Evolutionary conservation across 1,139 yeast species (phyloP).

Genomic region (Saccharomyces hybrid): DNA sequence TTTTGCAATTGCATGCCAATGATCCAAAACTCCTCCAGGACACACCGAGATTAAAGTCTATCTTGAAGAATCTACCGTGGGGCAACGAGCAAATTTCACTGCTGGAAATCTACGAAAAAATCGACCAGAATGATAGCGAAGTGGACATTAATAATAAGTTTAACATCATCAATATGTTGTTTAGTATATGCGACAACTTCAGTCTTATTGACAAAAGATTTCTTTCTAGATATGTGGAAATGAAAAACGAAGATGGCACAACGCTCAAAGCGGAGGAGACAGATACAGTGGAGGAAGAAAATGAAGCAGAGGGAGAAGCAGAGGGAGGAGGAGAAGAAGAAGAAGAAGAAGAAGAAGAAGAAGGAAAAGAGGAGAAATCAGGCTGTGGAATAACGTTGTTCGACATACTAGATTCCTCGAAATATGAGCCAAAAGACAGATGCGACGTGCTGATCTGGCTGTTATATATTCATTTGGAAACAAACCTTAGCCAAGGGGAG

Average conservation of each 20-base stretch:
- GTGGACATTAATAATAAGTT: slow-evolving; percentile 24
- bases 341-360: neutral
- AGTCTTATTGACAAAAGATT: slow-evolving; percentile 40
- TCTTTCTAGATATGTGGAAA: slow-evolving; percentile 31
- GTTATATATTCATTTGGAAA: slow-evolving; percentile 70
- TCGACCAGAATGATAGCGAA: slow-evolving; percentile 8
- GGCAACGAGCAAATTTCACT: slow-evolving; percentile 46
- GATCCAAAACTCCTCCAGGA: slow-evolving; percentile 79
- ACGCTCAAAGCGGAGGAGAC: neutral
- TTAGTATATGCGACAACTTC: slow-evolving; percentile 61
- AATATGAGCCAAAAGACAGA: slow-evolving; percentile 50
- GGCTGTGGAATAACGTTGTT: slow-evolving; percentile 35
- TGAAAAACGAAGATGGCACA: slow-evolving; percentile 6
- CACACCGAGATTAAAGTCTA: slow-evolving; percentile 86
- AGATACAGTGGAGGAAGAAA: neutral
- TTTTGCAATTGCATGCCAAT: slow-evolving; percentile 60
- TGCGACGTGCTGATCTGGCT: slow-evolving; percentile 78
- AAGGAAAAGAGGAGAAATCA: slow-evolving; percentile 5
- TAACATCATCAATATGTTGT: slow-evolving; percentile 65
- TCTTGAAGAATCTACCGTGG: slow-evolving; percentile 54
- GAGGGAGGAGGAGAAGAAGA: neutral
- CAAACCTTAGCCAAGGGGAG: slow-evolving; percentile 49
- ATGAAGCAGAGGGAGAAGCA: neutral
- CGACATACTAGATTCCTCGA: slow-evolving; percentile 56
- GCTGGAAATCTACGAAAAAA: slow-evolving; percentile 38